Evolutionary conservation across 2,329 filamentous ascomycete species (phyloP).

Genomic region (Monilinia aucupariae): DNA sequence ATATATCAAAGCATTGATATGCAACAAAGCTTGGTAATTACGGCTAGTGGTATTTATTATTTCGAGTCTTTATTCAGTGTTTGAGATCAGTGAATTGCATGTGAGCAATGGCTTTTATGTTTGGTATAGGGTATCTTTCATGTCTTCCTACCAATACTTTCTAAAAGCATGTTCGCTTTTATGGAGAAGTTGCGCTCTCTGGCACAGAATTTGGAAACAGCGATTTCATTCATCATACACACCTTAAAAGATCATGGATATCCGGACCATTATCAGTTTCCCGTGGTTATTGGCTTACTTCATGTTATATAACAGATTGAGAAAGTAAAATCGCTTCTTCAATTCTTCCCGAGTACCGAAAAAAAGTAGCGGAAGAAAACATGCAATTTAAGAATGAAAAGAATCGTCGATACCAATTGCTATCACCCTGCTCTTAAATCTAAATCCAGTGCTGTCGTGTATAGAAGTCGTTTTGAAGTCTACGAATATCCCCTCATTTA

Average conservation of each 20-base stretch:
- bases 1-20: no score
- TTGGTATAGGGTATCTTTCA: no score
- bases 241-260: neutral
- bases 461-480: neutral
- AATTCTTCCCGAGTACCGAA: neutral
- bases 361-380: neutral
- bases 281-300: no score
- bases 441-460: neutral
- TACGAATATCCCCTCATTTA: neutral
- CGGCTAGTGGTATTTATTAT: no score
- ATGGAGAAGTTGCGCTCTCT: no score
- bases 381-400: neutral
- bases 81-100: no score
- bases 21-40: no score
- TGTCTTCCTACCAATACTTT: no score
- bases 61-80: no score
- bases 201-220: no score
- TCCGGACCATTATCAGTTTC: neutral
- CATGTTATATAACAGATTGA: neutral
- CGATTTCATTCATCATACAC: neutral
- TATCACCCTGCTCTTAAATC: neutral
- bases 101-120: no score
- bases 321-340: neutral
- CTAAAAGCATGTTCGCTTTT: no score
- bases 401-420: neutral